Evolutionary conservation across 2,329 filamentous ascomycete genomes (phyloP).

Genomic region (Albifimbria verrucaria): DNA sequence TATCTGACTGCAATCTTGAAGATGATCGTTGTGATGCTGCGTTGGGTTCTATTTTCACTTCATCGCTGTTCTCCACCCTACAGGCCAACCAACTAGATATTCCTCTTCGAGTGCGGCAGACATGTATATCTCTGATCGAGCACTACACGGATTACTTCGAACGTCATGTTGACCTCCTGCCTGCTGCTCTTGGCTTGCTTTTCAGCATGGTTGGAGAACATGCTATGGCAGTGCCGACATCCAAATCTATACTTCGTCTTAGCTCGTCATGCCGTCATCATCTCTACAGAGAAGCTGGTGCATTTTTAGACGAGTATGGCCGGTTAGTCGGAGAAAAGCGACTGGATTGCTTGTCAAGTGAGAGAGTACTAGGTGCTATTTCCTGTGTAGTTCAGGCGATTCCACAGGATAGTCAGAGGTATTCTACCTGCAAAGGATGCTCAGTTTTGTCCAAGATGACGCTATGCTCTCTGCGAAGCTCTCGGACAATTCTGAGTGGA

Average conservation of each 20-base stretch:
- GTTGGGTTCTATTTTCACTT: constrained; percentile 59
- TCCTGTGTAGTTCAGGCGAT: constrained; percentile 73
- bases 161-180: constrained; percentile 62
- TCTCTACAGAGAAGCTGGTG: constrained; percentile 62
- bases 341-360: constrained; percentile 67
- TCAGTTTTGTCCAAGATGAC: constrained; percentile 61
- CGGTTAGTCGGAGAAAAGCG: constrained; percentile 51
- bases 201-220: constrained; percentile 66
- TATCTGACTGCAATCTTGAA: constrained; percentile 64
- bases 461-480: constrained; percentile 23
- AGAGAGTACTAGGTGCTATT: constrained; percentile 71
- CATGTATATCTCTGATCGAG: constrained; percentile 67
- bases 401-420: constrained; percentile 51
- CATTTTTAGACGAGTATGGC: constrained; percentile 70
- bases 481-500: constrained; percentile 6
- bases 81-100: constrained; percentile 47
- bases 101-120: constrained; percentile 62
- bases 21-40: constrained; percentile 55
- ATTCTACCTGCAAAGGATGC: constrained; percentile 53
- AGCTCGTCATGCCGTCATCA: constrained; percentile 72
- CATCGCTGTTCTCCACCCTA: constrained; percentile 54
- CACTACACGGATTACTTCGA: constrained; percentile 76
- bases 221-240: constrained; percentile 62
- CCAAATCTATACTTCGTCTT: constrained; percentile 69
- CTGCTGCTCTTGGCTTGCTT: constrained; percentile 68